These are phyloP conservation scores for Trichosporon ovoides DNA, from an alignment of 1,284 basidiomycete species.

Conservation along the genomic window DNA sequence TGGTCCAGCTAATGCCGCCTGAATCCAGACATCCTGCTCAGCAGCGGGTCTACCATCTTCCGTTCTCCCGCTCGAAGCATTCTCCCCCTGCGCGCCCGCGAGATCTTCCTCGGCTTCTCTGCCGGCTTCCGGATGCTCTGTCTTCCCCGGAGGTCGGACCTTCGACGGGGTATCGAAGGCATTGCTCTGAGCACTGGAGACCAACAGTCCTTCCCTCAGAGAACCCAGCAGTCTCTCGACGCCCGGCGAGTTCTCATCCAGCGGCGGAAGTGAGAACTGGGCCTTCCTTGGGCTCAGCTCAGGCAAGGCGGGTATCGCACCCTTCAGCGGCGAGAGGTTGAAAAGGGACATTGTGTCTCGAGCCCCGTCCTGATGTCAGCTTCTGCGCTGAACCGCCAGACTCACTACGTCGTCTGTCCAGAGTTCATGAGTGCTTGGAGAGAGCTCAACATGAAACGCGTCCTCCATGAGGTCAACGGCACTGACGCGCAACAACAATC, in stretches of 20 bases:
- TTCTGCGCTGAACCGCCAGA: too few relatives aligned
- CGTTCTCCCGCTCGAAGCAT: neutral
- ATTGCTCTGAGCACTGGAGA: neutral
- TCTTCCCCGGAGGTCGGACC: too few relatives aligned
- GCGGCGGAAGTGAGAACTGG: constrained; percentile 24
- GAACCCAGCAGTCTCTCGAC: constrained; percentile 24
- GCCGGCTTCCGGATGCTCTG: neutral
- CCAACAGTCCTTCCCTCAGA: constrained; percentile 3
- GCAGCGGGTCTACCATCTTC: constrained; percentile 5
- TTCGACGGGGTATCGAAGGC: neutral
- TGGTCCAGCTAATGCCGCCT: neutral
- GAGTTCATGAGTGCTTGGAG: neutral
- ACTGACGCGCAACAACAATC: neutral
- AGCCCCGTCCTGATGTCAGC: too few relatives aligned
- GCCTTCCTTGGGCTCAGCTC: constrained; percentile 10
- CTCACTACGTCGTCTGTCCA: too few relatives aligned
- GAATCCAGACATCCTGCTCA: constrained; percentile 1
- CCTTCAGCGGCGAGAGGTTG: neutral
- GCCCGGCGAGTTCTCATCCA: constrained; percentile 29
- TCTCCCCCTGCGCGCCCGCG: neutral
- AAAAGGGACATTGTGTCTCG: constrained; percentile 3
- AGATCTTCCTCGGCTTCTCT: neutral
- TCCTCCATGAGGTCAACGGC: neutral
- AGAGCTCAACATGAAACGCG: neutral
- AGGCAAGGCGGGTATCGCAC: too few relatives aligned